These are phyloP conservation scores for Epichloe elymi DNA, from an alignment of 2,329 filamentous ascomycete genomes.

Conservation along the genomic window DNA sequence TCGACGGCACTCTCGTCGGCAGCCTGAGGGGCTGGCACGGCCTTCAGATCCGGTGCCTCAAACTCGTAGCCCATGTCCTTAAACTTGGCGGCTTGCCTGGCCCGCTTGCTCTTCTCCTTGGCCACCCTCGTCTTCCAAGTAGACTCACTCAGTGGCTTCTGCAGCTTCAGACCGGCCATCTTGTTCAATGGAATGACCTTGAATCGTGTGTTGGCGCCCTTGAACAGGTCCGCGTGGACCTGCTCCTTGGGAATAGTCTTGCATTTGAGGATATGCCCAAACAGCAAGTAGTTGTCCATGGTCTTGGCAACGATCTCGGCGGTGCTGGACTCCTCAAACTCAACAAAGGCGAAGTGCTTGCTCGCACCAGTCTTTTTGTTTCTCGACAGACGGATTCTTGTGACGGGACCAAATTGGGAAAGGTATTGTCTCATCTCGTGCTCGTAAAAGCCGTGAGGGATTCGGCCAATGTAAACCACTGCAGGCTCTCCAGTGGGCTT, in stretches of 20 bases:
- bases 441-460: slow-evolving; percentile 93
- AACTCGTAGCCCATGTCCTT: slow-evolving; percentile 77
- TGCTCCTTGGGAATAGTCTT: slow-evolving; percentile 64
- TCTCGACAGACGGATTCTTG: slow-evolving; percentile 66
- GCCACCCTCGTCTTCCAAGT: slow-evolving; percentile 67
- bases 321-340: slow-evolving; percentile 66
- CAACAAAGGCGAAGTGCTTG: slow-evolving; percentile 91
- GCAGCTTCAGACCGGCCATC: slow-evolving; percentile 64
- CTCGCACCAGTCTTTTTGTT: slow-evolving; percentile 84
- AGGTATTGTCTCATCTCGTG: slow-evolving; percentile 91
- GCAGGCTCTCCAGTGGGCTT: slow-evolving; percentile 46
- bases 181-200: slow-evolving; percentile 80
- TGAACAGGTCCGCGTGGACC: slow-evolving; percentile 72
- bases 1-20: slow-evolving; percentile 20
- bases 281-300: slow-evolving; percentile 96
- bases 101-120: slow-evolving; percentile 58
- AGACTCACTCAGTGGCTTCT: slow-evolving; percentile 58
- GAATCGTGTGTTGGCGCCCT: slow-evolving; percentile 81
- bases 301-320: slow-evolving; percentile 87
- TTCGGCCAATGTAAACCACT: slow-evolving; percentile 78
- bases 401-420: slow-evolving; percentile 78
- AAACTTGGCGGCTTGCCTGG: slow-evolving; percentile 58
- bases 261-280: slow-evolving; percentile 86
- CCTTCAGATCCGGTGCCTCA: slow-evolving; percentile 58
- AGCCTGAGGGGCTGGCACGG: slow-evolving; percentile 27